These are phyloP conservation scores for Pinus albicaulis DNA, from an alignment of 75 land plant genomes.

Conservation along the genomic window DNA sequence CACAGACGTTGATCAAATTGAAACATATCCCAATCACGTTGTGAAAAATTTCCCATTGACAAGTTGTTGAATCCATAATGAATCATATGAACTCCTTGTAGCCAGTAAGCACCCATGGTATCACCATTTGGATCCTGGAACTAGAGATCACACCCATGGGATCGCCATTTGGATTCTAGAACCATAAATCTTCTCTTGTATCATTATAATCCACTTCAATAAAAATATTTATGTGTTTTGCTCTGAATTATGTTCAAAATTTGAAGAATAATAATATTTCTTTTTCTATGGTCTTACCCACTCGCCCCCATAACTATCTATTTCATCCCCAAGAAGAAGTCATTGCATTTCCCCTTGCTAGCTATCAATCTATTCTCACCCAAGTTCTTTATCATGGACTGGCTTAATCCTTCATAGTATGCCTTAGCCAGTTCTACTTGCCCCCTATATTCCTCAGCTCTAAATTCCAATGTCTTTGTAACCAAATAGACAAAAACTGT, in stretches of 20 bases:
- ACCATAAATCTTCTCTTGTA: constrained; percentile 70
- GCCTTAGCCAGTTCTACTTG: constrained; percentile 54
- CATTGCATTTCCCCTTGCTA: constrained; percentile 68
- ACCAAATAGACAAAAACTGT: neutral
- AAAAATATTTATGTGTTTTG: neutral
- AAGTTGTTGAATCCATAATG: constrained; percentile 69
- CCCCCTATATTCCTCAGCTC: constrained; percentile 49
- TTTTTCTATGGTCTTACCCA: constrained; percentile 34
- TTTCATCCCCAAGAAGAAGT: constrained; percentile 55
- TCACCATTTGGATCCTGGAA: constrained; percentile 59
- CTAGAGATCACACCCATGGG: constrained; percentile 70
- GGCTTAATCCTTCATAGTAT: constrained; percentile 43
- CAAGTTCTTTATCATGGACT: constrained; percentile 48
- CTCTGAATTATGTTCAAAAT: neutral
- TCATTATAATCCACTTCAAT: neutral
- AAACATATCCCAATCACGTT: constrained; percentile 83
- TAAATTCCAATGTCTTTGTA: constrained; percentile 40
- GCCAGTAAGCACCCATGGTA: constrained; percentile 50
- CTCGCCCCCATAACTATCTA: constrained; percentile 57
- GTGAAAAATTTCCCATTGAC: constrained; percentile 67
- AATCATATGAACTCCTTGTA: constrained; percentile 64
- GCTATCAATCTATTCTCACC: constrained; percentile 48
- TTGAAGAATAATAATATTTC: too few relatives aligned
- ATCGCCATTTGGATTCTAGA: constrained; percentile 53
- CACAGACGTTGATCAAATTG: constrained; percentile 59